These are phyloP conservation scores for Pseudophaeomoniella oleicola DNA, from an alignment of 2,329 filamentous ascomycete genomes.

Conservation along the genomic window DNA sequence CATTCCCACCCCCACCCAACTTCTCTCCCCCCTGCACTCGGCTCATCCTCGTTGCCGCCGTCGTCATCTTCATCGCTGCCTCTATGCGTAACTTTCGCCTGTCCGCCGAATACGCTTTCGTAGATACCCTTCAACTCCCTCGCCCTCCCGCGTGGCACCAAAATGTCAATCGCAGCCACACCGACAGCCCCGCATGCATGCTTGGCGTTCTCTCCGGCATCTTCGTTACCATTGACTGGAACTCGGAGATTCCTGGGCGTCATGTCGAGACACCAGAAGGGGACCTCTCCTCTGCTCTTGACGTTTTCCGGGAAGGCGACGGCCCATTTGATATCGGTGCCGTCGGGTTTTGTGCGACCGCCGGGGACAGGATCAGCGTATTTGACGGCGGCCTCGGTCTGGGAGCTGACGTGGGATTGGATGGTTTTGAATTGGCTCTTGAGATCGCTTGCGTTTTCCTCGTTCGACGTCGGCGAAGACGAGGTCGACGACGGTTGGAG, in stretches of 20 bases:
- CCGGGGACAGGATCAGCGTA: not conserved
- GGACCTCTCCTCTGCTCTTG: not conserved
- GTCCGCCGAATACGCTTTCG: not conserved
- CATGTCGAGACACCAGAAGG: not conserved
- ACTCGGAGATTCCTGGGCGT: not conserved
- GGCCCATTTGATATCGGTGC: not conserved
- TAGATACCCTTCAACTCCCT: not conserved
- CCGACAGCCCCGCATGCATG: not conserved
- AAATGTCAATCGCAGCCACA: not conserved
- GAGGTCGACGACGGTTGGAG: not conserved
- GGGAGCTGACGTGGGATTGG: not conserved
- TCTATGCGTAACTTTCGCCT: not conserved
- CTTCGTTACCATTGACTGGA: too few species aligned
- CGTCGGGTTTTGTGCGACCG: not conserved
- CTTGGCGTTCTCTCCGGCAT: not conserved
- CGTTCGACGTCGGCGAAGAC: not conserved
- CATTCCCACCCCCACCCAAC: not conserved
- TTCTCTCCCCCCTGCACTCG: too few species aligned
- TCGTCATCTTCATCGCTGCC: conserved; percentile 10
- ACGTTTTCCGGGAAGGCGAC: not conserved
- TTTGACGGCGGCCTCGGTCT: not conserved
- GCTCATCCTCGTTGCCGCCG: conserved; percentile 10
- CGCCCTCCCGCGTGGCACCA: not conserved
- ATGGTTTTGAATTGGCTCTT: not conserved
- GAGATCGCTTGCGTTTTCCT: not conserved